A percentile compares a stretch with the other conserved stretches of the same genome.
Conservation (phyloP, 192 early-diverging fungal species). For the Neocallimastix lanati region DNA sequence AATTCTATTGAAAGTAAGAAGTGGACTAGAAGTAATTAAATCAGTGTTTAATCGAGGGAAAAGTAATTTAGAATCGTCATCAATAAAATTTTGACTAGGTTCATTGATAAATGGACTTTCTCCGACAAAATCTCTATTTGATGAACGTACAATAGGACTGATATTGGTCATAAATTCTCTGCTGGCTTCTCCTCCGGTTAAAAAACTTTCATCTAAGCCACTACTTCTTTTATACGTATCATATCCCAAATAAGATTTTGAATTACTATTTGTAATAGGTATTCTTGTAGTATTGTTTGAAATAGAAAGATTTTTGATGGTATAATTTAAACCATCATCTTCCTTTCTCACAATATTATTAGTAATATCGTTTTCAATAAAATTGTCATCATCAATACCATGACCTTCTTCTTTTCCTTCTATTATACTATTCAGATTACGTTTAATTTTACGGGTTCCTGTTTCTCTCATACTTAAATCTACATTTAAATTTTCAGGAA, state of each 20-base stretch:
- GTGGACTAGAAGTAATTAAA: too few species aligned
- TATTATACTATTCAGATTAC: not conserved
- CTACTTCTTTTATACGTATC: too few species aligned
- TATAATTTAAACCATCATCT: not conserved
- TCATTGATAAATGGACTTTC: not conserved
- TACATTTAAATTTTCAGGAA: too few species aligned
- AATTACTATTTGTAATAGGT: too few species aligned
- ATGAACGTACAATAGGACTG: not conserved
- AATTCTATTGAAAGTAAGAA: too few species aligned
- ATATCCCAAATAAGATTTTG: too few species aligned
- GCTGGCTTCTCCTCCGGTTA: too few species aligned
- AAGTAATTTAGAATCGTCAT: not conserved
- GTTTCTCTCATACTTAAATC: not conserved
- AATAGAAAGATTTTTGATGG: not conserved
- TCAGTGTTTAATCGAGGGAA: not conserved
- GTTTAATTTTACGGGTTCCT: too few species aligned
- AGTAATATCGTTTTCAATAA: not conserved
- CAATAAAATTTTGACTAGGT: not conserved
- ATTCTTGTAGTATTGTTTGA: too few species aligned
- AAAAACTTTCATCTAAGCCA: too few species aligned
- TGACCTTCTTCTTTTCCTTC: not conserved
- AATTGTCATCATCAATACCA: not conserved
- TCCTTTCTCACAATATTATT: not conserved
- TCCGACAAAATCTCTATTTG: not conserved
- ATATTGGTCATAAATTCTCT: too few species aligned